These are phyloP conservation scores for Artemisia argyi DNA, from an alignment of 129 eudicot genomes.

Conservation along the genomic window DNA sequence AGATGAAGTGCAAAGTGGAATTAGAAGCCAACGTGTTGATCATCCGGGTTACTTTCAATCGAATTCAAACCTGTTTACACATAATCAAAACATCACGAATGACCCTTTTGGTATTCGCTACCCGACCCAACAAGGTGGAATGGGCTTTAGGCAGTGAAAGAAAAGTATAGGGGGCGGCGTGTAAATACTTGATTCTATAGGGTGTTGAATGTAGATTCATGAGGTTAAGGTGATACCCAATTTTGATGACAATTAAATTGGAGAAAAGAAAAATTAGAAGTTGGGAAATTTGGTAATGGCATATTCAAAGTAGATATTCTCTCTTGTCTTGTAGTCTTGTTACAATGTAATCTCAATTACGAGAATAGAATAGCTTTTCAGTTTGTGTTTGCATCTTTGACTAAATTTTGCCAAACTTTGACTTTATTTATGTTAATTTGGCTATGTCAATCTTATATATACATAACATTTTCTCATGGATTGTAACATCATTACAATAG, in stretches of 20 bases:
- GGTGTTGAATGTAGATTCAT: constrained; percentile 14
- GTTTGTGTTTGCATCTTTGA: constrained; percentile 26
- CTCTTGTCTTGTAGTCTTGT: constrained; percentile 1
- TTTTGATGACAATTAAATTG: constrained; percentile 18
- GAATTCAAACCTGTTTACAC: constrained; percentile 28
- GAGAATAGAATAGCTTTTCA: constrained; percentile 22
- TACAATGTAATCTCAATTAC: constrained; percentile 5
- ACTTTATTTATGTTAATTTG: neutral
- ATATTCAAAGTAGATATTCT: constrained; percentile 24
- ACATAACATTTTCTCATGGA: neutral
- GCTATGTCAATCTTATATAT: neutral
- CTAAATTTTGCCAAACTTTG: constrained; percentile 11
- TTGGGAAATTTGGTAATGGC: constrained; percentile 18
- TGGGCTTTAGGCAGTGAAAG: constrained; percentile 54
- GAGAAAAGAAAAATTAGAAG: neutral
- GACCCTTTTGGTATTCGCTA: constrained; percentile 69
- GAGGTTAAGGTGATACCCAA: constrained; percentile 22
- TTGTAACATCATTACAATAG: neutral
- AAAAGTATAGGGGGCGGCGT: constrained; percentile 13
- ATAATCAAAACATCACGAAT: constrained; percentile 21
- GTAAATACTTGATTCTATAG: constrained; percentile 57
- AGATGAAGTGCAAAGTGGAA: constrained; percentile 86
- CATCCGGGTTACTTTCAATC: constrained; percentile 45
- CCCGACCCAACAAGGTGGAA: constrained; percentile 46
- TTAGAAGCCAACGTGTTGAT: constrained; percentile 39